Evolutionary conservation across 2,329 filamentous ascomycete species (phyloP).

Genomic region (Colletotrichum abscissum): DNA sequence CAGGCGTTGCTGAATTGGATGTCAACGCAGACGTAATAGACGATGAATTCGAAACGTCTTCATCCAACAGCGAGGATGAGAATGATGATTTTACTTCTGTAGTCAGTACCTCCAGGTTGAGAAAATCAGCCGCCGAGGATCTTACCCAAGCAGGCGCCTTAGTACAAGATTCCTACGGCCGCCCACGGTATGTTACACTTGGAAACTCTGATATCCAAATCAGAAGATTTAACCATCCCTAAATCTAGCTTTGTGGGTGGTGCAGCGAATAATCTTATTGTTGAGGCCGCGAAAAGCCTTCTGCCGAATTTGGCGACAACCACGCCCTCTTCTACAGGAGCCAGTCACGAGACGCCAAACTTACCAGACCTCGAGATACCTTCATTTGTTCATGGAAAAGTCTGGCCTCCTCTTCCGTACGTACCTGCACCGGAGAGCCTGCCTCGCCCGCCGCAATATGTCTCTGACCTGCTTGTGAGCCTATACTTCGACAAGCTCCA

Average conservation of each 20-base stretch:
- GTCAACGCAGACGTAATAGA: background rate
- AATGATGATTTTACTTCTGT: background rate
- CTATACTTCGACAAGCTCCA: conserved; percentile 45
- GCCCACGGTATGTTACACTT: conserved; percentile 34
- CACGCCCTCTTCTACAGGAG: background rate
- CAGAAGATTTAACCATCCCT: too few species aligned
- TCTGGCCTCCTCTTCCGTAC: conserved; percentile 42
- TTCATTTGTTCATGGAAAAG: conserved; percentile 41
- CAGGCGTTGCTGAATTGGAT: background rate
- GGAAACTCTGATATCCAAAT: too few species aligned
- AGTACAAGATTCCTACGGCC: conserved; percentile 43
- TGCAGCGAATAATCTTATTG: conserved; percentile 41
- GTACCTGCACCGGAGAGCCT: conserved; percentile 42
- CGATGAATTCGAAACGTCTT: background rate
- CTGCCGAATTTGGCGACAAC: conserved; percentile 21
- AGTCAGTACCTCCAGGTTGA: background rate
- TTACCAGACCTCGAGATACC: conserved; percentile 40
- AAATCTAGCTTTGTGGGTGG: conserved; percentile 40
- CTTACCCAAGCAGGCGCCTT: conserved; percentile 36
- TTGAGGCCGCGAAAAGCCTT: conserved; percentile 42
- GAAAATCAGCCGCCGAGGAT: background rate
- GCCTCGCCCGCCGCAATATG: conserved; percentile 41
- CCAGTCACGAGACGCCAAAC: background rate
- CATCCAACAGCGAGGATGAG: background rate
- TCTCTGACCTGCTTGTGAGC: conserved; percentile 42